These are phyloP conservation scores for Fragaria iinumae DNA, from an alignment of 306 rosid species.

Conservation along the genomic window DNA sequence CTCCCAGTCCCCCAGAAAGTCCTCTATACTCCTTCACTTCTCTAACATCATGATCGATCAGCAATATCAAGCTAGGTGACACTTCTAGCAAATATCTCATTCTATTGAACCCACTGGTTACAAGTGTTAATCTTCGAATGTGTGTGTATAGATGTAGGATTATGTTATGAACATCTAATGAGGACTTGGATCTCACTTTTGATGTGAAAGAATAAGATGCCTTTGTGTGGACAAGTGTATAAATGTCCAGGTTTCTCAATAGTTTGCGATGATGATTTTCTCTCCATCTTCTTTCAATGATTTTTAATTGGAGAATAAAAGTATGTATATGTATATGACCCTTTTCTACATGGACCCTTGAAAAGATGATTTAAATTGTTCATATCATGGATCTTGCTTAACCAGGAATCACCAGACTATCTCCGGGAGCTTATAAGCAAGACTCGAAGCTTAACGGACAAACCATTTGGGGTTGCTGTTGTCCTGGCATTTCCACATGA, in stretches of 20 bases:
- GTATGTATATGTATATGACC: too few species aligned
- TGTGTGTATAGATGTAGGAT: neutral
- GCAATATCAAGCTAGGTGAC: too few species aligned
- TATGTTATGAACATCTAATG: neutral
- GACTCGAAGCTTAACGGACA: constrained; percentile 65
- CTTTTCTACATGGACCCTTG: neutral
- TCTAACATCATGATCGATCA: too few species aligned
- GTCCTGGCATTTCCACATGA: constrained; percentile 78
- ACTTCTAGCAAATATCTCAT: too few species aligned
- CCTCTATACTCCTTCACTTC: too few species aligned
- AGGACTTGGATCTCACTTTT: neutral
- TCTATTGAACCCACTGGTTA: too few species aligned
- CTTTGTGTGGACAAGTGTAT: neutral
- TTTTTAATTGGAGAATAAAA: too few species aligned
- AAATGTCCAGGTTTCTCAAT: neutral
- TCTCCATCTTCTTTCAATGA: neutral
- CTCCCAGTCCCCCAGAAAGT: too few species aligned
- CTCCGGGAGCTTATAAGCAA: constrained; percentile 59
- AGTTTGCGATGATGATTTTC: neutral
- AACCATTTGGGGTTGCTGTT: constrained; percentile 77
- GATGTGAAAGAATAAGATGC: neutral
- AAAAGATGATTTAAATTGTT: constrained; percentile 1
- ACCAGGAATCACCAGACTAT: constrained; percentile 67
- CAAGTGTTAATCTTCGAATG: neutral
- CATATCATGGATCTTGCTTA: constrained; percentile 13